Evolutionary conservation across 106 monocot genomes (phyloP), one percentile per base, ranked within the genome.

Genomic region (Dioscorea alata): DNA sequence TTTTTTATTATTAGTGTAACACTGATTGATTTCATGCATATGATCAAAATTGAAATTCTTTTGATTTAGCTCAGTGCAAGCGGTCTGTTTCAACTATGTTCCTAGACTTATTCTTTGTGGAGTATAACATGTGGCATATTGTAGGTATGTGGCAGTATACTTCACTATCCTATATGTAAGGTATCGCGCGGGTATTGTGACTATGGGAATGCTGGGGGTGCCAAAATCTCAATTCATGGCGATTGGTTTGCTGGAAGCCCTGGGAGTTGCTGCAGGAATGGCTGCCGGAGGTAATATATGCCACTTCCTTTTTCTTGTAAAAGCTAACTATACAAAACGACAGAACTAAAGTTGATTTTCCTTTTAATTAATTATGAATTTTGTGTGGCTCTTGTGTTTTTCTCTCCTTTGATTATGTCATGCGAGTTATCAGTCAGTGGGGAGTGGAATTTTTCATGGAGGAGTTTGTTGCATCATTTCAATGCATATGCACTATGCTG

Each of bases 191-290:
- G 82, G 84, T 48, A 92, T 92, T 77, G 84, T 97, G 50, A 89
- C 92, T 56, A 87, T 65, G 57, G 84, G 85, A 73, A 97, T 97
- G 97, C 53, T 97, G 56, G 80, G 63, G 23, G 66, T 97, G 71
- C 97, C 97, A 49, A 92, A 97, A 67, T 80, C 86, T 73, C 82
- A 64, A 51, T 97, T 97, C 67, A 24, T 85, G 60, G 76, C 78
- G 18, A 92, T 97, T 72, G 92, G 97, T 49, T 33, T 87, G 63
- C 75, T 97, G 53, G 97, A 97, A 75, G 97, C 97, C 57, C 74
- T 97, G 23, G 97, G 97, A 51, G 89, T 92, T 71, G 97, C 89
- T 74, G 56, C 74, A 34, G 97, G 97, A 59, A 97, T 97, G 97
- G 79, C 92, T 69, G 88, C 97, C 24, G 97, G 79, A 85, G 97